Percentiles rank a stretch among this genome's conserved stretches.
Evolutionary conservation across 2,329 filamentous ascomycete genomes (phyloP).

Genomic region (Didymella sp.): DNA sequence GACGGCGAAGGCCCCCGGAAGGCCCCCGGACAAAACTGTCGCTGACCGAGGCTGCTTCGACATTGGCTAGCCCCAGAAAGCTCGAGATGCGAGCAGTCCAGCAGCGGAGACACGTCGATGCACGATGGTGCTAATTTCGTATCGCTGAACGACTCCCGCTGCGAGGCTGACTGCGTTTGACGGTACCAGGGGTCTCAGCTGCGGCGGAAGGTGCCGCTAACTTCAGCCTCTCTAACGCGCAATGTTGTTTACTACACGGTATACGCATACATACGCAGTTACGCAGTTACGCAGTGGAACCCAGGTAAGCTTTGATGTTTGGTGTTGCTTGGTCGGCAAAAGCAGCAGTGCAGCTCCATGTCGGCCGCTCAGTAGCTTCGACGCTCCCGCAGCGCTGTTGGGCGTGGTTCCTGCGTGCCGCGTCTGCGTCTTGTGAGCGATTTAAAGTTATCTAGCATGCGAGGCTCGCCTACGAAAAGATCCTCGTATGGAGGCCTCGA

Average conservation of each 20-base stretch:
- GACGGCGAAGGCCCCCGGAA: not conserved
- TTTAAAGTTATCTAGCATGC: slow-evolving; percentile 1
- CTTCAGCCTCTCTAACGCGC: slow-evolving; percentile 1
- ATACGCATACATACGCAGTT: slow-evolving; percentile 7
- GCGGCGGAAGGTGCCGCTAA: slow-evolving; percentile 1
- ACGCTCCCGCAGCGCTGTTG: slow-evolving; percentile 40
- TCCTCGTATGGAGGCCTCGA: not conserved
- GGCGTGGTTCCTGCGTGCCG: not conserved
- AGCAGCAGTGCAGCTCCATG: not conserved
- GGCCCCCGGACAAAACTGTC: not conserved
- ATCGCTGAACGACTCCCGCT: not conserved
- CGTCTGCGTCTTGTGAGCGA: slow-evolving; percentile 2
- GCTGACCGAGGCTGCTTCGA: not conserved
- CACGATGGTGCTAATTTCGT: not conserved
- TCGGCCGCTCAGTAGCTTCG: slow-evolving; percentile 37
- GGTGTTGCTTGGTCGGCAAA: not conserved
- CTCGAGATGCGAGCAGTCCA: not conserved
- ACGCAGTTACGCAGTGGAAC: slow-evolving; percentile 7
- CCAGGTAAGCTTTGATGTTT: slow-evolving; percentile 6
- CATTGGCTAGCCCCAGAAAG: not conserved
- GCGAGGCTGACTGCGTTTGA: slow-evolving; percentile 1
- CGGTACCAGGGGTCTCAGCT: not conserved
- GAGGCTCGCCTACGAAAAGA: not conserved
- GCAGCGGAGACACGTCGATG: not conserved
- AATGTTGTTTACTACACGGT: not conserved